phyloP scores from a whole-genome alignment of 2,329 filamentous ascomycete genomes.

The Furcasterigmium sp. region DNA sequence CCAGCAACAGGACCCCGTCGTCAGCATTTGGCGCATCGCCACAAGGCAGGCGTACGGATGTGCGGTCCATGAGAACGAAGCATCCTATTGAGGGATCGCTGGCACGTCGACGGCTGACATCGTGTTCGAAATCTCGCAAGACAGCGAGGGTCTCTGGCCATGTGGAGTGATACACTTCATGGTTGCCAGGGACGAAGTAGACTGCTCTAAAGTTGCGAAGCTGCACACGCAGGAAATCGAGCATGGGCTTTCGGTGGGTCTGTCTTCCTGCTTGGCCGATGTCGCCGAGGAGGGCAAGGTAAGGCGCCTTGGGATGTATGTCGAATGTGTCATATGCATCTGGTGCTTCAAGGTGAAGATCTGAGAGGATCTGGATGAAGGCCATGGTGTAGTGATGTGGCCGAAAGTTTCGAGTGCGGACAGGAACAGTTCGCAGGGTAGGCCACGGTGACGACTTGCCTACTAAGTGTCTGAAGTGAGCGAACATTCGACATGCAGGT shows the following conservation, averaged over 20 bases:
- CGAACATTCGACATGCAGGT: too few species aligned
- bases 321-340: constrained; percentile 44
- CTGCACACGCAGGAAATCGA: constrained; percentile 39
- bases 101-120: too few species aligned
- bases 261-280: constrained; percentile 42
- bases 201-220: constrained; percentile 42
- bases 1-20: constrained; percentile 22
- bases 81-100: constrained; percentile 17
- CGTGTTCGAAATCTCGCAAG: too few species aligned
- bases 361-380: constrained; percentile 43
- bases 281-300: constrained; percentile 52
- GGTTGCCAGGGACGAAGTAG: constrained; percentile 50
- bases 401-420: too few species aligned
- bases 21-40: background rate
- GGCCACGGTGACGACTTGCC: too few species aligned
- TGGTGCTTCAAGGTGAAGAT: constrained; percentile 49
- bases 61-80: constrained; percentile 33
- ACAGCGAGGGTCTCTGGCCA: too few species aligned
- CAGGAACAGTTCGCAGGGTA: too few species aligned
- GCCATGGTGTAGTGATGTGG: too few species aligned
- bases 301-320: constrained; percentile 39
- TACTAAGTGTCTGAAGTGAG: too few species aligned
- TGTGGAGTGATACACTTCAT: constrained; percentile 41
- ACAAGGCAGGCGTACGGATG: constrained; percentile 14
- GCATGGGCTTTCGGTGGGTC: constrained; percentile 16